Base-by-base conservation (phyloP, 1,284 basidiomycete species). In the Mixia osmundae region DNA sequence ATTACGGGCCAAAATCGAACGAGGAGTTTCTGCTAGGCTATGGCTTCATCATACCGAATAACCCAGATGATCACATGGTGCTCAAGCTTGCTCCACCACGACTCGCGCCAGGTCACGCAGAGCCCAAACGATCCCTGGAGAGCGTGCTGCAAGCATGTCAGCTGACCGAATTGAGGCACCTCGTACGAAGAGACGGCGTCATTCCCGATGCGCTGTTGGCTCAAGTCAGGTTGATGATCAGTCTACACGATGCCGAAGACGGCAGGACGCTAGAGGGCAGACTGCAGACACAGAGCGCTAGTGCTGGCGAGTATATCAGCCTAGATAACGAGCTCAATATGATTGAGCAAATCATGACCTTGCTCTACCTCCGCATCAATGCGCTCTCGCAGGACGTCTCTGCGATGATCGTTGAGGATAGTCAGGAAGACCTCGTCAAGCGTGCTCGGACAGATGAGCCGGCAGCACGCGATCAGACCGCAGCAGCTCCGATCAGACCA, bases 21-120 rank as follows among this genome's bases (percentile, higher is more conserved):
- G 66, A 78, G 18, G 77, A 83, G 52, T 65, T 89, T 22, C 68
- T 89, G 31, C 64, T 89, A 3, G 77, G 74, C 3, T 89, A 87
- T 50, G 82, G 82, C 1, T 91, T 89, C 55, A 68, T 75, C 2
- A 53, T 83, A 25, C 1, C 47, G 64, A 20, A 83, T 15, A 44
- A 87, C 48, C 74, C 75, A 0, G 77, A 83, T 48, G 82, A 87
- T 52, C 73, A 73, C 1, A 73, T 83, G 40, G 62, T 76, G 1
- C 66, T 89, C 22, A 72, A 72, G 40, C 60, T 87, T 30, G 74
- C 70, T 10, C 25, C 4, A 25, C 35, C 8, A 24, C 43, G 16
- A 31, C 25, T 35, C 25, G 9, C 43, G 33, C 29, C 39, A 34
- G 12, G 37, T 37, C 8, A 25, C 25, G 19, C 32, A 20, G 14